Evolutionary conservation across 2,329 filamentous ascomycete genomes (phyloP).

Genomic region (Diaporthe longicolla): DNA sequence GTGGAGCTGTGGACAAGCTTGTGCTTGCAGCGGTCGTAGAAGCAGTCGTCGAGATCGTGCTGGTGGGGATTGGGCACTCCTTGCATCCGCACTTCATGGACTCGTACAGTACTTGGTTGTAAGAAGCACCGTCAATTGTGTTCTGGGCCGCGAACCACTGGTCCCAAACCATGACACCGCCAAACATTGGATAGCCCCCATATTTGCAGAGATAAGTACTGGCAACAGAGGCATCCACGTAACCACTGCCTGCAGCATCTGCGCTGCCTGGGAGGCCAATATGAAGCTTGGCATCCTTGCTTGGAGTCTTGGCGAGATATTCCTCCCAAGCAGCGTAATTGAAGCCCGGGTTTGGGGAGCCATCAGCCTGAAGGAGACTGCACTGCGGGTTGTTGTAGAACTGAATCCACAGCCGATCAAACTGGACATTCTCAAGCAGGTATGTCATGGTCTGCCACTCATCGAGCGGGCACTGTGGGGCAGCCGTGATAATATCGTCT

Average conservation of each 20-base stretch:
- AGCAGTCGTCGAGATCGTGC: slow-evolving; percentile 34
- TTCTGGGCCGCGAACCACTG: slow-evolving; percentile 43
- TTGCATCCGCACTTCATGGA: slow-evolving; percentile 37
- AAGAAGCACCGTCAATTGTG: slow-evolving; percentile 43
- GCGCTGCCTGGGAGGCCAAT: slow-evolving; percentile 55
- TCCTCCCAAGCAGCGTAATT: slow-evolving; percentile 56
- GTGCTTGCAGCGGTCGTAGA: slow-evolving; percentile 29
- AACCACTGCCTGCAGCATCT: slow-evolving; percentile 47
- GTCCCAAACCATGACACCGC: slow-evolving; percentile 55
- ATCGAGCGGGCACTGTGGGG: slow-evolving; percentile 60
- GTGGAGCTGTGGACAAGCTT: slow-evolving; percentile 9
- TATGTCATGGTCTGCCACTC: slow-evolving; percentile 57
- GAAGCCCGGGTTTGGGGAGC: slow-evolving; percentile 47
- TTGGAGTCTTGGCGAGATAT: slow-evolving; percentile 51
- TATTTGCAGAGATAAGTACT: slow-evolving; percentile 46
- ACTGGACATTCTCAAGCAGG: slow-evolving; percentile 56
- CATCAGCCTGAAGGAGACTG: slow-evolving; percentile 50
- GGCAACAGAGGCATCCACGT: slow-evolving; percentile 45
- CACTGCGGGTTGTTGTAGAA: slow-evolving; percentile 64
- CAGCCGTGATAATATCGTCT: slow-evolving; percentile 50
- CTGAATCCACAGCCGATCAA: slow-evolving; percentile 61
- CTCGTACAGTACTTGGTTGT: slow-evolving; percentile 47
- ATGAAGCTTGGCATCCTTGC: slow-evolving; percentile 55
- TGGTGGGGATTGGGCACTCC: slow-evolving; percentile 34
- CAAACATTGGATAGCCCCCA: slow-evolving; percentile 47